Conservation (phyloP, 75 land plant species). For the Isoetes taiwanensis region DNA sequence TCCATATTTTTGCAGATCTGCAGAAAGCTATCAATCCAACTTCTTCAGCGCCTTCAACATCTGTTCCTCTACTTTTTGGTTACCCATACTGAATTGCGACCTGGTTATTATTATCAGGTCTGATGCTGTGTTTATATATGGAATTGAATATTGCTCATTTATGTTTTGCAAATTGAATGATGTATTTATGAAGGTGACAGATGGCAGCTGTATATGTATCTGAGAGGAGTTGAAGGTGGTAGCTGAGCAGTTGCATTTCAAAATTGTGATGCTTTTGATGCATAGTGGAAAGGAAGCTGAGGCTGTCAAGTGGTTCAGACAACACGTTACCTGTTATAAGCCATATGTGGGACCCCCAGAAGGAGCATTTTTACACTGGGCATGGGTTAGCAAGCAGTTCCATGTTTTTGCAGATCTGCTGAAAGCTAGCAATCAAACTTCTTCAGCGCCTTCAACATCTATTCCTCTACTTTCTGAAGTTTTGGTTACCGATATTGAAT, state of each 20-base stretch:
- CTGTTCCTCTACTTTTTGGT: slow-evolving; percentile 17
- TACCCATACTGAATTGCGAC: slow-evolving; percentile 70
- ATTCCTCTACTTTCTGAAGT: slow-evolving; percentile 19
- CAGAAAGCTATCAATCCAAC: slow-evolving; percentile 44
- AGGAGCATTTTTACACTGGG: slow-evolving; percentile 80
- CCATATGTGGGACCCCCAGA: slow-evolving; percentile 60
- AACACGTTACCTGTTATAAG: slow-evolving; percentile 46
- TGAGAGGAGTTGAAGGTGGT: slow-evolving; percentile 84
- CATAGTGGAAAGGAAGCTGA: slow-evolving; percentile 87
- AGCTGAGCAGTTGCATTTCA: slow-evolving; percentile 85
- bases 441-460: slow-evolving; percentile 23
- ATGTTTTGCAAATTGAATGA: not conserved
- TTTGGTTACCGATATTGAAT: slow-evolving; percentile 62
- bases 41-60: slow-evolving; percentile 18
- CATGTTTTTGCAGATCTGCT: slow-evolving; percentile 87
- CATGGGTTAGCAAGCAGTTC: slow-evolving; percentile 87
- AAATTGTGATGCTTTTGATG: slow-evolving; percentile 77
- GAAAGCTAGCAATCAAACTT: slow-evolving; percentile 41
- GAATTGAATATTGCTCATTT: not conserved
- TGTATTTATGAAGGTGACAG: too few species aligned
- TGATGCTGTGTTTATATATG: not conserved
- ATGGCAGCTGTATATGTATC: too few species aligned
- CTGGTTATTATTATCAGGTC: slow-evolving; percentile 86
- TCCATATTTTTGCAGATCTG: slow-evolving; percentile 80
- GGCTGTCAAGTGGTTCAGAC: slow-evolving; percentile 81